Base-by-base conservation (phyloP, 345 rosid species). In the Salix caprea region DNA sequence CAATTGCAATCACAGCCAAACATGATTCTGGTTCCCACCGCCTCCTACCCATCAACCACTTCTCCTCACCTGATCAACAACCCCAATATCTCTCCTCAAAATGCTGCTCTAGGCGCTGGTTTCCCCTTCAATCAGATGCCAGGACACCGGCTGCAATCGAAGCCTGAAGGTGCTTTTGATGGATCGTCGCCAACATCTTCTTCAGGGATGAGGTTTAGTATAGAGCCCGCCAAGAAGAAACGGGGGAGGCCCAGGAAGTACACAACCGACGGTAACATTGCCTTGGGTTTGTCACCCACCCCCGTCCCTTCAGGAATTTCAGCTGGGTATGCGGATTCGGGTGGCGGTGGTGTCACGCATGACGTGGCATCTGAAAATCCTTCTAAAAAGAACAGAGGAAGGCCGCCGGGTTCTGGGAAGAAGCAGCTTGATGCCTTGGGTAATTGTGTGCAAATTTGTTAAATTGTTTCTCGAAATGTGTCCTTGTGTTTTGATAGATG, bases 341-440 rank as follows among this genome's bases (percentile, higher is more conserved):
- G 82, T 5, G 89, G 88, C 19, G 83, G 78, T 3, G 82, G 83
- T 71, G 64, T 23, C 28, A 72, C 81, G 9, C 78, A 86, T 8
- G 85, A 15, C 2, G 65, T 21, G 62, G 80, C 87, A 10, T 86
- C 96, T 2, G 93, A 91, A 32, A 86, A 88, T 28, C 80, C 88
- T 1, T 70, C 85, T 28, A 96, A 96, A 86, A 86, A 86, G 67
- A 84, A 87, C 69, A 82, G 97, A 16, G 99, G 99, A 67, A 80
- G 99, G 82, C 99, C 99, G 15, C 97, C 98, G 18, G 98, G 99
- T 46, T 86, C 97, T 13, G 97, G 90, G 61, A 96, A 93, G 79
- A 92, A 83, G 80, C 99, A 96, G 85, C 89, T 96, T 6, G 97
- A 96, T 71, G 99, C 99, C 21, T 79, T 96, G 79, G 99, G 99